Conservation (phyloP, 1,284 basidiomycete species). For the Irpex rosettiformis region DNA sequence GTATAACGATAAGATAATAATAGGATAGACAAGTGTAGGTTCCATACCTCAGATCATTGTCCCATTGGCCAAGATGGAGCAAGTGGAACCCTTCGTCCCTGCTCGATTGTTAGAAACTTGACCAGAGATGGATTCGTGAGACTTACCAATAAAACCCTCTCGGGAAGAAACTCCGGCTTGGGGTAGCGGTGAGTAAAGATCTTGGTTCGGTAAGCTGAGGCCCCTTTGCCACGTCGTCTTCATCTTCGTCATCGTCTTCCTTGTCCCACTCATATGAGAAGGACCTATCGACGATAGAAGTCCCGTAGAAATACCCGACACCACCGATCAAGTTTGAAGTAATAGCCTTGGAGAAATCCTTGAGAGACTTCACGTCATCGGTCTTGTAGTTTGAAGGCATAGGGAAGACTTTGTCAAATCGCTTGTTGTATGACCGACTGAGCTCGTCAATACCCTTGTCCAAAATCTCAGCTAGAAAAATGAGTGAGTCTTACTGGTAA, state of each 20-base stretch:
- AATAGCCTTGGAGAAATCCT: conserved; percentile 80
- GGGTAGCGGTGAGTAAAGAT: conserved; percentile 87
- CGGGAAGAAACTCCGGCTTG: conserved; percentile 93
- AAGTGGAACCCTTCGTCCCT: conserved; percentile 98
- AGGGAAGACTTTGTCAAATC: conserved; percentile 71
- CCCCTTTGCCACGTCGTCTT: conserved; percentile 43
- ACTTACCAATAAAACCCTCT: conserved; percentile 91
- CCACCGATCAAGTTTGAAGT: conserved; percentile 90
- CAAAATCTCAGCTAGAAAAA: conserved; percentile 47
- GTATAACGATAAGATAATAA: conserved; percentile 5
- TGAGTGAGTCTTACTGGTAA: conserved; percentile 12
- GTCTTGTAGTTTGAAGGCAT: conserved; percentile 52
- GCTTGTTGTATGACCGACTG: conserved; percentile 56
- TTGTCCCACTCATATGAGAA: conserved; percentile 90
- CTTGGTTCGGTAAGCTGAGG: conserved; percentile 71
- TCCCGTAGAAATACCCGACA: conserved; percentile 93
- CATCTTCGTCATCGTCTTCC: conserved; percentile 52
- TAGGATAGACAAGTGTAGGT: not conserved
- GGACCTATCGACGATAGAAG: conserved; percentile 79
- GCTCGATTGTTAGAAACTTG: conserved; percentile 6
- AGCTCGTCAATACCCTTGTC: conserved; percentile 70
- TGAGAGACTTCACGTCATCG: conserved; percentile 45
- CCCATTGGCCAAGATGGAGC: conserved; percentile 87
- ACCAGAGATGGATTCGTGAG: not conserved
- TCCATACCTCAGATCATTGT: conserved; percentile 78